Conservation (phyloP, 306 rosid species). For the Fagus sylvatica region DNA sequence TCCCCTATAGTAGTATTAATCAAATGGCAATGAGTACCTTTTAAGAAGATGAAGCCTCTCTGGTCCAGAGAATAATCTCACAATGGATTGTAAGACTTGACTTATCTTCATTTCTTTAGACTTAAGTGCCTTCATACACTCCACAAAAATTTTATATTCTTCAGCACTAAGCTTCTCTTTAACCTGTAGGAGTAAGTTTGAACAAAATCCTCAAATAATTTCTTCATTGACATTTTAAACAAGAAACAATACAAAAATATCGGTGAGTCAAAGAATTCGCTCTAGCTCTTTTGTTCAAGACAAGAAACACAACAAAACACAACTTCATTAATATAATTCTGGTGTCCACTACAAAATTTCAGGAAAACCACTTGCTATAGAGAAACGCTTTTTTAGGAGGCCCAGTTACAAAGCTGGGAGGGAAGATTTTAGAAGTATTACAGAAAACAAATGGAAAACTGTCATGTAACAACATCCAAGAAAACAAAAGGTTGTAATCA, state of each 20-base stretch:
- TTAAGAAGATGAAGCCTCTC: slow-evolving; percentile 72
- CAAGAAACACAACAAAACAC: not conserved
- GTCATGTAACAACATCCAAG: not conserved
- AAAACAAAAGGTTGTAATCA: not conserved
- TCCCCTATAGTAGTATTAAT: not conserved
- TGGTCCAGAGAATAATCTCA: slow-evolving; percentile 68
- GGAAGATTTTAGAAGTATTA: not conserved
- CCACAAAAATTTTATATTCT: slow-evolving; percentile 76
- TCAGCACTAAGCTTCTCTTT: slow-evolving; percentile 66
- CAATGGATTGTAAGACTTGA: slow-evolving; percentile 75
- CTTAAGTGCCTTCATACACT: slow-evolving; percentile 84
- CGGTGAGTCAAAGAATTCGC: not conserved
- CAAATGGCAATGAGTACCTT: slow-evolving; percentile 43
- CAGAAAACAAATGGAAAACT: not conserved
- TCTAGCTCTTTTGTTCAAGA: not conserved
- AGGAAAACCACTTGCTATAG: not conserved
- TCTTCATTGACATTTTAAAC: slow-evolving; percentile 7
- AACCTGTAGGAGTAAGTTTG: slow-evolving; percentile 53
- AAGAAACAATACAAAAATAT: not conserved
- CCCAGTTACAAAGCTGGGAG: not conserved
- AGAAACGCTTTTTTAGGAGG: not conserved
- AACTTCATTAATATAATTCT: not conserved
- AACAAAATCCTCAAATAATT: slow-evolving; percentile 25
- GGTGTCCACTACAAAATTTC: not conserved
- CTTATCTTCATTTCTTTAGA: slow-evolving; percentile 75